Evolutionary conservation across 768 basidiomycete genomes (phyloP), one percentile per base, ranked within the genome.

Genomic region (Tephrocybe sp.): DNA sequence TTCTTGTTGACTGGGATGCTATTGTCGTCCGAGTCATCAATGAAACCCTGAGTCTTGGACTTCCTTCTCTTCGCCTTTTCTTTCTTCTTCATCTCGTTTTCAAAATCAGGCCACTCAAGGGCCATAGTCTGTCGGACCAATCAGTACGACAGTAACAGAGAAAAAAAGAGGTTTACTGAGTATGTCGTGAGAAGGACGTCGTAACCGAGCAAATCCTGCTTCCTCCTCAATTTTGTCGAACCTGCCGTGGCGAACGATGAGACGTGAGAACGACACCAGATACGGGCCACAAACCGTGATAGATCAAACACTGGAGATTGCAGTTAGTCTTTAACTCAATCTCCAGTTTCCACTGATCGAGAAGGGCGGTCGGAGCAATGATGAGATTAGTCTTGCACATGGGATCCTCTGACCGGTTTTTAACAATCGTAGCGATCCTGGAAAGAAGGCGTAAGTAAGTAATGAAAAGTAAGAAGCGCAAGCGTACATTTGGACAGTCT

Each of bases 331-430:
- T 80, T 38, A 73, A 69, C 60, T 85, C 80, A 25, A 81, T 77
- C 64, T 84, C 83, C 26, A 70, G 59, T 58, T 78, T 76, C 83
- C 83, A 85, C 52, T 90, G 89, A 41, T 80, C 74, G 9, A 89
- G 71, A 7, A 90, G 67, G 1, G 86, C 83, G 13, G 83, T 64
- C 6, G 84, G 85, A 1, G 84, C 83, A 21, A 90, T 62, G 48
- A 92, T 80, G 1, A 92, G 72, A 19, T 79, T 89, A 0, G 82
- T 80, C 64, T 85, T 86, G 64, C 77, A 71, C 18, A 60, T 62
- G 0, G 74, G 73, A 53, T 86, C 74, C 1, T 58, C 48, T 0
- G 83, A 76, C 6, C 61, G 69, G 59, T 89, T 86, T 45, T 70
- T 70, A 22, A 78, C 66, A 57, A 89, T 79, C 1, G 72, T 60